Evolutionary conservation across 257 asterid genomes (phyloP).

Genomic region (Capsicum baccatum): DNA sequence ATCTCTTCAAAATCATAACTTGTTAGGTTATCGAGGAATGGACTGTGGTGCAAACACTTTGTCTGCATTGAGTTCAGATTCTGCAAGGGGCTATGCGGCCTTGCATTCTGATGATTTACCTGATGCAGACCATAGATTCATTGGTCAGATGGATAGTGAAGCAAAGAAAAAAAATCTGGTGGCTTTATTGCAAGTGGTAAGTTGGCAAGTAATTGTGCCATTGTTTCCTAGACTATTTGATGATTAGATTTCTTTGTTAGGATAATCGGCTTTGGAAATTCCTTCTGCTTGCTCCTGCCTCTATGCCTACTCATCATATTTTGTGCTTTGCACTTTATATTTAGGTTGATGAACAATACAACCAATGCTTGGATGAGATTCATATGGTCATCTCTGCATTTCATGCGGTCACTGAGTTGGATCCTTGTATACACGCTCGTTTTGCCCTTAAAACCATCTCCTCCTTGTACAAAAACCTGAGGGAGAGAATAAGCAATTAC

Average conservation of each 20-base stretch:
- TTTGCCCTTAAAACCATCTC: constrained; percentile 75
- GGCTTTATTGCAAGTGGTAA: constrained; percentile 75
- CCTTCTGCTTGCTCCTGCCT: not conserved
- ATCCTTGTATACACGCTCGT: constrained; percentile 76
- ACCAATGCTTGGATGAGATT: constrained; percentile 79
- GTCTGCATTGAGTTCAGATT: constrained; percentile 33
- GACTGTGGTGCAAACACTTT: constrained; percentile 33
- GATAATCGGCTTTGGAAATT: too few species aligned
- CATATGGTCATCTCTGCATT: constrained; percentile 81
- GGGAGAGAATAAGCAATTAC: constrained; percentile 74
- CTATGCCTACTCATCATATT: not conserved
- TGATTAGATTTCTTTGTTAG: not conserved
- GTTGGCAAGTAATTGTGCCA: constrained; percentile 8
- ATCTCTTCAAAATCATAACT: constrained; percentile 51
- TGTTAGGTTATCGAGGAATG: constrained; percentile 29
- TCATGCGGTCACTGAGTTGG: constrained; percentile 77
- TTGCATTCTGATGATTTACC: constrained; percentile 30
- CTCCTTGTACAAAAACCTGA: constrained; percentile 62
- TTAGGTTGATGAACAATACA: constrained; percentile 84
- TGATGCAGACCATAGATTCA: constrained; percentile 29
- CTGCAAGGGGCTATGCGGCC: constrained; percentile 34
- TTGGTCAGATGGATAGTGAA: constrained; percentile 43
- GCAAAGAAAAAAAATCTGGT: constrained; percentile 66
- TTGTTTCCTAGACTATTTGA: not conserved
- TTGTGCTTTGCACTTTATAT: not conserved